Evolutionary conservation across 345 rosid species (phyloP).

Genomic region (Cardamine chenopodiifolia): DNA sequence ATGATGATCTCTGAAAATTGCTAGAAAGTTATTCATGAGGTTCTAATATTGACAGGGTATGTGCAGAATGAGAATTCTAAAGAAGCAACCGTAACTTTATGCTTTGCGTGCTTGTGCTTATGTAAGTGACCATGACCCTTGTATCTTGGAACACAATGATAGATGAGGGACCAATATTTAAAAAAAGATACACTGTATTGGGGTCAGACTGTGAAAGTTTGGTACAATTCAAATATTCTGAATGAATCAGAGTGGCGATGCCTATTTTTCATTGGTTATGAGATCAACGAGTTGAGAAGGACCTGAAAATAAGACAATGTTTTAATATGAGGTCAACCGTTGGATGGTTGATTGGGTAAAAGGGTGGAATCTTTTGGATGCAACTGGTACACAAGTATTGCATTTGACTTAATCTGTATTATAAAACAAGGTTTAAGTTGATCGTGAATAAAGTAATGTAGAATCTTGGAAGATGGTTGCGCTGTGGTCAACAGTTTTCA

Average conservation of each 20-base stretch:
- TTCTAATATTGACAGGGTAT: not conserved
- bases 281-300: not conserved
- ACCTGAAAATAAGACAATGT: conserved; percentile 25
- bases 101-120: not conserved
- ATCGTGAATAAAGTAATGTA: conserved; percentile 19
- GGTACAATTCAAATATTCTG: not conserved
- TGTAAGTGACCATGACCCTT: not conserved
- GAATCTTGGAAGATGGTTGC: conserved; percentile 11
- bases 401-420: not conserved
- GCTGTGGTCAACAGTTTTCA: conserved; percentile 18
- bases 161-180: not conserved
- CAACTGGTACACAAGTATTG: not conserved
- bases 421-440: conserved; percentile 1
- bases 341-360: not conserved
- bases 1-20: not conserved
- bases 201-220: not conserved
- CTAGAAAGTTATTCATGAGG: not conserved
- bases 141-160: not conserved
- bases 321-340: conserved; percentile 22
- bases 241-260: not conserved
- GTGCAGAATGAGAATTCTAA: not conserved
- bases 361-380: not conserved
- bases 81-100: not conserved
- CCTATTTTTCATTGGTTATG: not conserved
- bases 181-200: not conserved